A percentile compares a stretch with the other conserved stretches of the same genome.
These are phyloP conservation scores for Diaporthe sp. DNA, from an alignment of 2,329 filamentous ascomycete species.

Conservation along the genomic window DNA sequence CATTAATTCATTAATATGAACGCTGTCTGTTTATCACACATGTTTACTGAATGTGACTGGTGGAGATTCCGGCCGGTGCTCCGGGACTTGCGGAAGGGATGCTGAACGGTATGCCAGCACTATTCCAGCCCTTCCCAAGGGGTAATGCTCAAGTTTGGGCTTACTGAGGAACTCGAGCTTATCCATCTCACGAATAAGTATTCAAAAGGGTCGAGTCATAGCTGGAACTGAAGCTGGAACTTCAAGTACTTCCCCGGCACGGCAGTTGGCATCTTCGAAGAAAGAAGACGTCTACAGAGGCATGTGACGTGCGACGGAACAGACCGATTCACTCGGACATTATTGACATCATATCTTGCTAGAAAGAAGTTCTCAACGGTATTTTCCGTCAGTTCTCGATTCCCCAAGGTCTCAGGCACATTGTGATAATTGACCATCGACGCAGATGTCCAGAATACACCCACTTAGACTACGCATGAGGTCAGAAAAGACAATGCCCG, in stretches of 20 bases:
- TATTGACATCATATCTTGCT: background rate
- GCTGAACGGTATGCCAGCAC: background rate
- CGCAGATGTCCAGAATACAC: background rate
- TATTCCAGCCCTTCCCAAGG: background rate
- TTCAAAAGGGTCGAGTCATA: too few species aligned
- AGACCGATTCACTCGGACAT: too few species aligned
- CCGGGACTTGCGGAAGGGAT: background rate
- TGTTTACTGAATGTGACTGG: background rate
- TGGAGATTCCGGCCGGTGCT: too few species aligned
- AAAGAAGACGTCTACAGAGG: background rate
- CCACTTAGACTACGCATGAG: background rate
- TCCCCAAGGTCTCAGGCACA: background rate
- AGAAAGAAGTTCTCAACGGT: background rate
- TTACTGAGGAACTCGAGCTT: too few species aligned
- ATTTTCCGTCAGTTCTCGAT: background rate
- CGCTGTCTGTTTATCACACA: conserved; percentile 14
- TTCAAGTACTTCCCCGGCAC: background rate
- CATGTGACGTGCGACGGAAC: too few species aligned
- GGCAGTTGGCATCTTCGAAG: too few species aligned
- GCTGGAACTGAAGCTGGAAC: background rate
- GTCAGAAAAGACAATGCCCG: background rate
- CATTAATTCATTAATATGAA: conserved; percentile 31
- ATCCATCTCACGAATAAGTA: background rate
- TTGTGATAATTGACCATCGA: background rate
- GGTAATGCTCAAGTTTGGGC: too few species aligned